Percentiles rank a stretch among this genome's conserved stretches.
Evolutionary conservation across 176 grass and related monocot species (phyloP).

Genomic region (Alopecurus myosuroides): DNA sequence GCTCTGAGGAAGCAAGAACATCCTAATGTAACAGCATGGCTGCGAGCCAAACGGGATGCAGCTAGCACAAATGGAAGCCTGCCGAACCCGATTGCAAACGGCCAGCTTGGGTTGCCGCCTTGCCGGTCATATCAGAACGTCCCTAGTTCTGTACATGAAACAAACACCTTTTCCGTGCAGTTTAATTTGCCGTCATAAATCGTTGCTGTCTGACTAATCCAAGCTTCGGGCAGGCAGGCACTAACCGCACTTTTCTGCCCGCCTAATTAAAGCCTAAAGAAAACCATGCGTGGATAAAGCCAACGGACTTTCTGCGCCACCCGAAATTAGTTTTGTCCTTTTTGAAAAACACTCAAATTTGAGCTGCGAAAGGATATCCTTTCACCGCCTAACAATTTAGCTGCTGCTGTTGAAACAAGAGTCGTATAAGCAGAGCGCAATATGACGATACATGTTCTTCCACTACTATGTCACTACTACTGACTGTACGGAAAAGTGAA

Average conservation of each 20-base stretch:
- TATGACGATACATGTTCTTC: not conserved
- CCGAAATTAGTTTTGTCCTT: not conserved
- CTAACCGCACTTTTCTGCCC: not conserved
- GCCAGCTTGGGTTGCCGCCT: not conserved
- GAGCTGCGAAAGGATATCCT: not conserved
- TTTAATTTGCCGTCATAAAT: not conserved
- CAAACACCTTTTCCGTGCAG: slow-evolving; percentile 25
- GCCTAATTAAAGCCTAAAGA: not conserved
- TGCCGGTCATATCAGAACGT: not conserved
- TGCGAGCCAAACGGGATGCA: not conserved
- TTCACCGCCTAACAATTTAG: slow-evolving; percentile 6
- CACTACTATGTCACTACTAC: not conserved
- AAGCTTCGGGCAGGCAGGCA: slow-evolving; percentile 11
- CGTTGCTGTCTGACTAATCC: not conserved
- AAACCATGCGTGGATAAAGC: slow-evolving; percentile 4
- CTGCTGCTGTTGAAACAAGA: not conserved
- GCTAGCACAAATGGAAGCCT: slow-evolving; percentile 6
- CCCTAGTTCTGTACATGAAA: slow-evolving; percentile 21
- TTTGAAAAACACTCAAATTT: not conserved
- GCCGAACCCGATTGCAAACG: not conserved
- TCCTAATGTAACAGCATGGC: not conserved
- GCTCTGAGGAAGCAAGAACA: not conserved
- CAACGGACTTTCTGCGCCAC: slow-evolving; percentile 14
- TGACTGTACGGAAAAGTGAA: not conserved
- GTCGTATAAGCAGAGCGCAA: not conserved